Conservation (phyloP, 2,329 filamentous ascomycete species). For the Bimuria novae-zelandiae region DNA sequence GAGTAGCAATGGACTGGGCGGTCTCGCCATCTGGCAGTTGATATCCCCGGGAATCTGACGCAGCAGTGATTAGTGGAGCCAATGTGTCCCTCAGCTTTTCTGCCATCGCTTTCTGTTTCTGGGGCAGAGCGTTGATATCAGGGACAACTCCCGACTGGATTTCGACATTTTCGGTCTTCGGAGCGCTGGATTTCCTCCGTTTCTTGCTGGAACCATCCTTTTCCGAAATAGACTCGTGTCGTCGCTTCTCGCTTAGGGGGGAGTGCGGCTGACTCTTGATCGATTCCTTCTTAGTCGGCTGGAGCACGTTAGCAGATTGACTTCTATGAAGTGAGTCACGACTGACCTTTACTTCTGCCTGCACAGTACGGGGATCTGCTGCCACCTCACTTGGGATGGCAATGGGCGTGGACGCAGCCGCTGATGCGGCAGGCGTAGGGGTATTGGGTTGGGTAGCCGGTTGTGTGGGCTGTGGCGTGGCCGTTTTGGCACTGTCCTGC, state of each 20-base stretch:
- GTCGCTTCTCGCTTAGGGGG: conserved; percentile 44
- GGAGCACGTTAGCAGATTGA: conserved; percentile 14
- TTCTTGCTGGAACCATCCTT: conserved; percentile 41
- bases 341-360: conserved; percentile 31
- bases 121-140: conserved; percentile 55
- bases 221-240: conserved; percentile 37
- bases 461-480: conserved; percentile 22
- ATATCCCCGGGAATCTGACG: conserved; percentile 69
- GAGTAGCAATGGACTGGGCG: conserved; percentile 67
- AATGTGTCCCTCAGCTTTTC: conserved; percentile 74
- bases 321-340: no score
- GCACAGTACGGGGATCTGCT: conserved; percentile 29
- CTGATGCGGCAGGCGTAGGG: conserved; percentile 12
- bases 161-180: conserved; percentile 31
- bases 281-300: conserved; percentile 25
- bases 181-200: conserved; percentile 42
- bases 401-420: conserved; percentile 1
- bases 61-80: conserved; percentile 65
- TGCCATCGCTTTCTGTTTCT: conserved; percentile 70
- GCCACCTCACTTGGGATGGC: conserved; percentile 10
- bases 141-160: conserved; percentile 13
- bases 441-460: conserved; percentile 17
- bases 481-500: conserved; percentile 42
- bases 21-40: conserved; percentile 66
- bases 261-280: conserved; percentile 40